Evolutionary conservation across 148 eudicot genomes (phyloP).

Genomic region (Nepenthes mirabilis): DNA sequence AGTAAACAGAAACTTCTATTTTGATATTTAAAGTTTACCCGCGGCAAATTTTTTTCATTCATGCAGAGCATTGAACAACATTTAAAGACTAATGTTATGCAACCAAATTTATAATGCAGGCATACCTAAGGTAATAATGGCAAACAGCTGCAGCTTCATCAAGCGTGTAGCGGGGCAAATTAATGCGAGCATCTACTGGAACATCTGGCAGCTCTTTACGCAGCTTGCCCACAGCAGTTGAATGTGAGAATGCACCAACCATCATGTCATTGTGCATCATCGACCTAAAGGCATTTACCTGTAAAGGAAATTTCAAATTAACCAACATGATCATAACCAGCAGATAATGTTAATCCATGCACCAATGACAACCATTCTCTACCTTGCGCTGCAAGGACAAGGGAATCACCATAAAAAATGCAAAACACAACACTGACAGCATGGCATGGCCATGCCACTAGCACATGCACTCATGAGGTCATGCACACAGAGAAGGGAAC

Average conservation of each 20-base stretch:
- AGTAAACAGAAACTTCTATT: background rate
- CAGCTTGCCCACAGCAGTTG: constrained; percentile 92
- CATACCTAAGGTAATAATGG: constrained; percentile 87
- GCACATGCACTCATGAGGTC: background rate
- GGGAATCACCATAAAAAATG: too few relatives aligned
- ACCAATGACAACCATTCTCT: too few relatives aligned
- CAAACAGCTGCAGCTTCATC: constrained; percentile 87
- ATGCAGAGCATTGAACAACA: background rate
- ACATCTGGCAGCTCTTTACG: constrained; percentile 80
- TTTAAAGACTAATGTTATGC: background rate
- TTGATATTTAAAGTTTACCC: background rate
- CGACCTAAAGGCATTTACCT: constrained; percentile 91
- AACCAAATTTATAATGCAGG: background rate
- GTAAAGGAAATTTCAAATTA: constrained; percentile 1
- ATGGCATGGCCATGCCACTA: too few relatives aligned
- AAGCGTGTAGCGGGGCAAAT: constrained; percentile 56
- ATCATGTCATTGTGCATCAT: constrained; percentile 91
- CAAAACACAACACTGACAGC: too few relatives aligned
- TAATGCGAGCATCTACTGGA: constrained; percentile 60
- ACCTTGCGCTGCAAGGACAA: too few relatives aligned
- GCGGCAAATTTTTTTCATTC: background rate
- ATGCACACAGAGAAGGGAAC: background rate
- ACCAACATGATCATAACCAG: too few relatives aligned
- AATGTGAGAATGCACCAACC: constrained; percentile 99
- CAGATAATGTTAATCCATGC: too few relatives aligned